Percentiles rank a stretch among this genome's conserved stretches.
Evolutionary conservation across 2,329 filamentous ascomycete genomes (phyloP).

Genomic region (Eutypella sp.): DNA sequence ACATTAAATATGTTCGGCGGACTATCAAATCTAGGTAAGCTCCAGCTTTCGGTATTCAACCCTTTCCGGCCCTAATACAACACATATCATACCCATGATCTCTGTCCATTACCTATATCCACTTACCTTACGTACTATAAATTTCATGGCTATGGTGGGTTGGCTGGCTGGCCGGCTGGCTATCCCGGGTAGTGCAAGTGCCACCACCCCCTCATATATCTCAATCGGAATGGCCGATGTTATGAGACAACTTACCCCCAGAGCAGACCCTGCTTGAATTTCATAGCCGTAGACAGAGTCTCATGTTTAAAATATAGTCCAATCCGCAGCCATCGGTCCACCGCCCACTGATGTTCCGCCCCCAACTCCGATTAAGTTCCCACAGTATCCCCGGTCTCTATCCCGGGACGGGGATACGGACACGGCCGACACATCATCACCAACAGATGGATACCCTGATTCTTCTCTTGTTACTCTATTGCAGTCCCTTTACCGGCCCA

Average conservation of each 20-base stretch:
- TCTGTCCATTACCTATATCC: slow-evolving; percentile 5
- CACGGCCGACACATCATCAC: slow-evolving; percentile 1
- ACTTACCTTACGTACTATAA: neutral
- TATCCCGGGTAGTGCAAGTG: neutral
- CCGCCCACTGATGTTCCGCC: slow-evolving; percentile 49
- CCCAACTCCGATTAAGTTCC: slow-evolving; percentile 50
- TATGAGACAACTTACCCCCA: no score
- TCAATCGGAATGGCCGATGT: no score
- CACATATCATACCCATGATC: no score
- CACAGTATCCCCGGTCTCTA: slow-evolving; percentile 33
- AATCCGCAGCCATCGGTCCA: slow-evolving; percentile 15
- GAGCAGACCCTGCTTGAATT: no score
- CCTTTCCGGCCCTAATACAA: no score
- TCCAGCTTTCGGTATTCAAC: no score
- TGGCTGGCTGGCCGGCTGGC: neutral
- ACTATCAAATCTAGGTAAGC: slow-evolving; percentile 26
- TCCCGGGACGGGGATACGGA: slow-evolving; percentile 7
- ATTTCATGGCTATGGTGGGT: neutral
- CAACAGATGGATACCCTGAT: slow-evolving; percentile 13
- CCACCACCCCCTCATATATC: neutral
- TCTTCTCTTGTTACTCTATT: slow-evolving; percentile 45
- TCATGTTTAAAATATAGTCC: slow-evolving; percentile 21
- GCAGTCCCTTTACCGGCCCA: slow-evolving; percentile 48
- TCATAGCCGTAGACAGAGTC: slow-evolving; percentile 8
- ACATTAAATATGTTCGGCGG: slow-evolving; percentile 23